These are phyloP conservation scores for Tilletia setariae DNA, from an alignment of 1,284 basidiomycete species.

Conservation along the genomic window DNA sequence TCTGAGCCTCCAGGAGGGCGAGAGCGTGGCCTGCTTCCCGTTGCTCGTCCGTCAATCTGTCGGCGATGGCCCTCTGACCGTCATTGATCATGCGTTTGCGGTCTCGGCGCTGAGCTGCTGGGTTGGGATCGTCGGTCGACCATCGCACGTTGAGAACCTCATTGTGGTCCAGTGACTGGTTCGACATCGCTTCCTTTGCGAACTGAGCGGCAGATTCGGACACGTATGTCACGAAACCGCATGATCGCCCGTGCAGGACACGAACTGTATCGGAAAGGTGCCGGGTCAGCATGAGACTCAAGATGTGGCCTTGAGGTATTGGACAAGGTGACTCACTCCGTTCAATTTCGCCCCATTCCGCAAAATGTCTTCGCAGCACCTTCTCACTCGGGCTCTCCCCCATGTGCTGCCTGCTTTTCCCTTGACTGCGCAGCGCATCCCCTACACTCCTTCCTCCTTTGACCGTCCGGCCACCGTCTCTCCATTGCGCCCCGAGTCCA, in stretches of 20 bases:
- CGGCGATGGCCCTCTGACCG: constrained; percentile 39
- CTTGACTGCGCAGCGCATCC: constrained; percentile 17
- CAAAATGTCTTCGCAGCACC: constrained; percentile 67
- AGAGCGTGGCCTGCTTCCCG: constrained; percentile 34
- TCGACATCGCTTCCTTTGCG: constrained; percentile 98
- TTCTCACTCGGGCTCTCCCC: constrained; percentile 34
- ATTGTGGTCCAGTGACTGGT: constrained; percentile 94
- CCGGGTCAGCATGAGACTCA: background rate
- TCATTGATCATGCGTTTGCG: constrained; percentile 31
- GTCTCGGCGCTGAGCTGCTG: constrained; percentile 37
- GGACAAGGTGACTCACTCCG: constrained; percentile 57
- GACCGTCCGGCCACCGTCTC: constrained; percentile 38
- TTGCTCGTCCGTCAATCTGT: constrained; percentile 35
- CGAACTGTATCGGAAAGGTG: constrained; percentile 63
- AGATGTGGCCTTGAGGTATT: background rate
- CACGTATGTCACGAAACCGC: constrained; percentile 94
- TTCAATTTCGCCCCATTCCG: constrained; percentile 95
- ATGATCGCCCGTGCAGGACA: constrained; percentile 86
- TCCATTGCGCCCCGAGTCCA: constrained; percentile 24
- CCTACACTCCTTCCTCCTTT: constrained; percentile 36
- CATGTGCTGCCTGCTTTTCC: constrained; percentile 35
- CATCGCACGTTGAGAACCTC: constrained; percentile 78
- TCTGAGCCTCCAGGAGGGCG: constrained; percentile 25
- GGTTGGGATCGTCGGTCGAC: constrained; percentile 51
- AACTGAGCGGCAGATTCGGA: constrained; percentile 83